Conservation (phyloP, 148 eudicot genomes). For the Nepenthes mirabilis region DNA sequence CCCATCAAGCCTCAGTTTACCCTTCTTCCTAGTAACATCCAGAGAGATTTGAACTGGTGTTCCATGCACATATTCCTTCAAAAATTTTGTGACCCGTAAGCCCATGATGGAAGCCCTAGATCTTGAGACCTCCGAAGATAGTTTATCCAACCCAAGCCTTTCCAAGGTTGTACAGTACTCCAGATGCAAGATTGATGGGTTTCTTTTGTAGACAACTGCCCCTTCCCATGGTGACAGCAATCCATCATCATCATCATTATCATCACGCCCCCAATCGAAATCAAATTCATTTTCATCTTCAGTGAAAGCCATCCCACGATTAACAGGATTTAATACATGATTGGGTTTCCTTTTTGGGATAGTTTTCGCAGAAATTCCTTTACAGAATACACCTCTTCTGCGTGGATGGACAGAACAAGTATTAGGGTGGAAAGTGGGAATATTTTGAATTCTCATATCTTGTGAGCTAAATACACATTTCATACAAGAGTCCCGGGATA, state of each 20-base stretch:
- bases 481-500: no score
- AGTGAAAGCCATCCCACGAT: no score
- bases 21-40: conserved; percentile 66
- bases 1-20: conserved; percentile 69
- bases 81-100: conserved; percentile 57
- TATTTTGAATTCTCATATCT: no score
- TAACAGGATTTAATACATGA: no score
- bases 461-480: no score
- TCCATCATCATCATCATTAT: conserved; percentile 16
- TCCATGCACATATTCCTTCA: conserved; percentile 61
- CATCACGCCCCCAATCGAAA: no score
- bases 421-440: no score
- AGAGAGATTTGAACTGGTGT: conserved; percentile 70
- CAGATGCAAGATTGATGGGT: conserved; percentile 47
- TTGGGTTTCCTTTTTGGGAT: no score
- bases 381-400: no score
- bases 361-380: no score
- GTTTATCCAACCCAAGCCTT: conserved; percentile 58
- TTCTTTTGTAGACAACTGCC: conserved; percentile 64
- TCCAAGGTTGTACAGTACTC: conserved; percentile 89
- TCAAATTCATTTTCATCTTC: no score
- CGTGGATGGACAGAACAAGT: no score
- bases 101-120: conserved; percentile 74
- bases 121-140: conserved; percentile 51
- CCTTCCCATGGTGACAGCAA: conserved; percentile 69